Evolutionary conservation across 2,329 filamentous ascomycete species (phyloP).

Genomic region (Trichoderma sp.): DNA sequence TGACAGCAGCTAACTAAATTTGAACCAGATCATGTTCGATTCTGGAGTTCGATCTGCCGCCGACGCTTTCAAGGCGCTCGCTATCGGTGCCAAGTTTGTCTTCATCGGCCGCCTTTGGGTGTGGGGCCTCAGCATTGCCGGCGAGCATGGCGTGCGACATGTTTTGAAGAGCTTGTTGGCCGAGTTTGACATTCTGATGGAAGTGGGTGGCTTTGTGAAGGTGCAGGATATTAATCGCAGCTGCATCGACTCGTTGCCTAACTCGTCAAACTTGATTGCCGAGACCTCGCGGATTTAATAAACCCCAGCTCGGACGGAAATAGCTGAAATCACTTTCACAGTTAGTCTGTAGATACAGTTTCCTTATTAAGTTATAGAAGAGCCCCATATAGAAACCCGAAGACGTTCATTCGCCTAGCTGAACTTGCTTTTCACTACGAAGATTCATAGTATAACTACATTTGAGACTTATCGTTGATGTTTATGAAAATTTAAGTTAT

Average conservation of each 20-base stretch:
- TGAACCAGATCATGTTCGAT: constrained; percentile 39
- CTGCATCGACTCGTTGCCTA: constrained; percentile 17
- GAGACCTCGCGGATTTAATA: constrained; percentile 7
- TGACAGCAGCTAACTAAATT: background rate
- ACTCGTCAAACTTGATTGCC: constrained; percentile 19
- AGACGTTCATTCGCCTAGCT: no score
- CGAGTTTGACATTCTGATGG: constrained; percentile 25
- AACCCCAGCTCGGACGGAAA: background rate
- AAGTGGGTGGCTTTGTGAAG: constrained; percentile 13
- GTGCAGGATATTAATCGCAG: constrained; percentile 7
- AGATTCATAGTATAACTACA: no score
- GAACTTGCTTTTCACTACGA: no score
- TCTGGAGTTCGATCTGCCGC: constrained; percentile 60
- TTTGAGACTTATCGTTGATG: no score
- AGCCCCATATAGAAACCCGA: no score
- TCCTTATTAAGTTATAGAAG: no score
- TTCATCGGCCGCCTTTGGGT: constrained; percentile 63
- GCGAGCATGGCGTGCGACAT: constrained; percentile 20
- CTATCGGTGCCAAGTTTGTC: constrained; percentile 57
- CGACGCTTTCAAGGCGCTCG: constrained; percentile 61
- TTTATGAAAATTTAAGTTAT: no score
- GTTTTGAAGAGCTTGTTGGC: constrained; percentile 19
- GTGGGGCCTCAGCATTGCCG: constrained; percentile 26
- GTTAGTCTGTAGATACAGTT: background rate
- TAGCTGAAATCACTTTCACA: background rate